phyloP scores from a whole-genome alignment of 345 rosid species.

The Citrus unshiu region DNA sequence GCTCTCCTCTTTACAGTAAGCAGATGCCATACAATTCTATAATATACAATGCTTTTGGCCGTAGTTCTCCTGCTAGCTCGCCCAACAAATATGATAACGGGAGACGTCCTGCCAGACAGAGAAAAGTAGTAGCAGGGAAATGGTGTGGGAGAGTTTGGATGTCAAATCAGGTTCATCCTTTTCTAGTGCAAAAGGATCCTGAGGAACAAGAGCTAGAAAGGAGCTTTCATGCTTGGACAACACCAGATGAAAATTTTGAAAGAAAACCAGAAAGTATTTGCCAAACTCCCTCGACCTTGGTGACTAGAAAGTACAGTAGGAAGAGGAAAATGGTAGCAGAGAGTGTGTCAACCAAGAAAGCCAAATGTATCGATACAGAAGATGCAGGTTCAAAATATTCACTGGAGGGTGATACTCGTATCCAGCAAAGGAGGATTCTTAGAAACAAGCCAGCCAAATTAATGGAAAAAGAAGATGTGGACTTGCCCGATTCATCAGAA shows the following conservation, averaged over 20 bases:
- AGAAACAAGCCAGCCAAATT: slow-evolving; percentile 38
- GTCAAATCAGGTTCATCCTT: slow-evolving; percentile 94
- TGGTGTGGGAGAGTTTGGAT: slow-evolving; percentile 99
- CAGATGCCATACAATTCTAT: slow-evolving; percentile 95
- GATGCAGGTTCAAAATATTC: slow-evolving; percentile 56
- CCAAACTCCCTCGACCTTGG: slow-evolving; percentile 31
- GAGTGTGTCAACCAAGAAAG: slow-evolving; percentile 44
- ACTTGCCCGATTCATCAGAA: slow-evolving; percentile 42
- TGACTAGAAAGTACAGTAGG: slow-evolving; percentile 48
- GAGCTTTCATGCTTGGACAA: slow-evolving; percentile 29
- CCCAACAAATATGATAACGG: slow-evolving; percentile 40
- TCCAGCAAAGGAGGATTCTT: slow-evolving; percentile 34
- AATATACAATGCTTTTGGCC: slow-evolving; percentile 81
- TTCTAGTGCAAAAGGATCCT: slow-evolving; percentile 48
- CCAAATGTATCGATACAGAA: slow-evolving; percentile 34
- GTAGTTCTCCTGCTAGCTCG: slow-evolving; percentile 55
- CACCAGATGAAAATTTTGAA: slow-evolving; percentile 46
- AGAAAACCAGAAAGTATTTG: slow-evolving; percentile 28
- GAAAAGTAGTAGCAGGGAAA: slow-evolving; percentile 82
- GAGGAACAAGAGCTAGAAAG: slow-evolving; percentile 59
- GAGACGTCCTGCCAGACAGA: slow-evolving; percentile 55
- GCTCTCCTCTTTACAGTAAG: slow-evolving; percentile 80
- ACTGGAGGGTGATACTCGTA: slow-evolving; percentile 36
- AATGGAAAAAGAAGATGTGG: slow-evolving; percentile 34
- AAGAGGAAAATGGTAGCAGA: slow-evolving; percentile 59